phyloP scores from a whole-genome alignment of 2,329 filamentous ascomycete genomes.

The Raffaelea deltoideospora region DNA sequence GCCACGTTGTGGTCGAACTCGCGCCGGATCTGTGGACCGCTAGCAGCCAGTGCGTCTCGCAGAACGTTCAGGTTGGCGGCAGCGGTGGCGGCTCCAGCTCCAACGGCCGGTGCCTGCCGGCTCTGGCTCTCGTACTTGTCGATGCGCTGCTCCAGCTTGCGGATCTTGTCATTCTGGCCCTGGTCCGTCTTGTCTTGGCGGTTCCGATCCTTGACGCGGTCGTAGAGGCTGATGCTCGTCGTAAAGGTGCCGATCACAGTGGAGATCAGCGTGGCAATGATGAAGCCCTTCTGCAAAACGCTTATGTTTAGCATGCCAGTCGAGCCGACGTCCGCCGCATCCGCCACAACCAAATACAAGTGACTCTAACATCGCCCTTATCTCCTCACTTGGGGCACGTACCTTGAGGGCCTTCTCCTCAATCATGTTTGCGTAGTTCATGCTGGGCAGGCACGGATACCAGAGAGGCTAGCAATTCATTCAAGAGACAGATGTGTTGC shows the following conservation, averaged over 20 bases:
- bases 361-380: no score
- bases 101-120: constrained; percentile 8
- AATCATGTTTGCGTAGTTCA: constrained; percentile 19
- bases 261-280: constrained; percentile 22
- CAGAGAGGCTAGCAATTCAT: no score
- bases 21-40: constrained; percentile 17
- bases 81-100: no score
- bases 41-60: constrained; percentile 14
- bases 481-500: no score
- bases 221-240: constrained; percentile 21
- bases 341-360: no score
- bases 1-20: constrained; percentile 19
- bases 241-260: constrained; percentile 23
- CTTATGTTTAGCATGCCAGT: no score
- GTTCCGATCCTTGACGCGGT: constrained; percentile 17
- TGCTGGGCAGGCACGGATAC: no score
- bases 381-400: no score
- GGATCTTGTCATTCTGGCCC: constrained; percentile 17
- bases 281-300: constrained; percentile 23
- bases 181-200: constrained; percentile 17
- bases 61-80: constrained; percentile 15
- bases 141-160: constrained; percentile 15
- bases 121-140: constrained; percentile 9
- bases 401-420: constrained; percentile 21
- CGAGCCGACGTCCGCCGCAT: no score